Percentiles rank a stretch among this genome's conserved stretches.
Evolutionary conservation across 768 basidiomycete species (phyloP).

Genomic region (Suillus subluteus): DNA sequence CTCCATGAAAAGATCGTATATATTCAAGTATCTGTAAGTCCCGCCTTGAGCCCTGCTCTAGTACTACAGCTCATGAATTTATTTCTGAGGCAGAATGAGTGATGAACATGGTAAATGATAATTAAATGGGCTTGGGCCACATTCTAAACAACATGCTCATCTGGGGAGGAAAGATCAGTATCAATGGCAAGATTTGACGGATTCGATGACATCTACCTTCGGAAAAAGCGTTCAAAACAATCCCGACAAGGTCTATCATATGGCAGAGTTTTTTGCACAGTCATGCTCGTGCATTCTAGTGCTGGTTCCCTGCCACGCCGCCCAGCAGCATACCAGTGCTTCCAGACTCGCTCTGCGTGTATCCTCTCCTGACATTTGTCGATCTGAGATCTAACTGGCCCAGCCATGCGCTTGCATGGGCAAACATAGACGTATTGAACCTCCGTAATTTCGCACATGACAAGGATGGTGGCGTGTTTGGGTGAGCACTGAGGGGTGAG

Average conservation of each 20-base stretch:
- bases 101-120: too few relatives aligned
- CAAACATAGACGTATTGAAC: constrained; percentile 1
- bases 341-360: not conserved
- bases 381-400: not conserved
- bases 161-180: not conserved
- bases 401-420: not conserved
- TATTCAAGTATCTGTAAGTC: not conserved
- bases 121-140: not conserved
- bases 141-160: not conserved
- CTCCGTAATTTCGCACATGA: constrained; percentile 6
- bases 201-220: not conserved
- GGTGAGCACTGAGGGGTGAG: not conserved
- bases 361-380: not conserved
- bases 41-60: not conserved
- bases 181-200: too few relatives aligned
- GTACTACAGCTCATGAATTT: not conserved
- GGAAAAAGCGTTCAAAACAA: not conserved
- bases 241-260: not conserved
- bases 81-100: not conserved
- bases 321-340: not conserved
- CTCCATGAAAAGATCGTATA: not conserved
- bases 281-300: not conserved
- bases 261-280: not conserved
- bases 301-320: not conserved
- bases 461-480: not conserved